Conservation (phyloP, 306 rosid genomes). For the Cucurbita moschata region DNA sequence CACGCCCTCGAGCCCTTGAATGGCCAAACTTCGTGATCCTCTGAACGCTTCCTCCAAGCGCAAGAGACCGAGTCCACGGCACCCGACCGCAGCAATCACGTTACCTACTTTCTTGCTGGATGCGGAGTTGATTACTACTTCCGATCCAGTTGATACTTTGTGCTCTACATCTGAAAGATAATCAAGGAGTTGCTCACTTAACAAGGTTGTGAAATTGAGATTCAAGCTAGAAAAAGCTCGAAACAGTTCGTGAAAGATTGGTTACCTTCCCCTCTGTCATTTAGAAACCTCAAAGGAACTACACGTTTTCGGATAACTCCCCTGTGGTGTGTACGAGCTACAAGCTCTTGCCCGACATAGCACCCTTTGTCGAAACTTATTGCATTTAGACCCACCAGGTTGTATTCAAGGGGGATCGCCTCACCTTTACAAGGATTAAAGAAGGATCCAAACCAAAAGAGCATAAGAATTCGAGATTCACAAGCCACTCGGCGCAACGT, state of each 20-base stretch:
- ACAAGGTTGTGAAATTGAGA: not conserved
- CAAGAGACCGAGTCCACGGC: conserved; percentile 64
- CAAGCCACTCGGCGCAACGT: not conserved
- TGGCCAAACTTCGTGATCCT: conserved; percentile 27
- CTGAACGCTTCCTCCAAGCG: conserved; percentile 55
- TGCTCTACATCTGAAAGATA: conserved; percentile 34
- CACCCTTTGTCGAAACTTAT: conserved; percentile 95
- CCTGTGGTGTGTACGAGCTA: conserved; percentile 81
- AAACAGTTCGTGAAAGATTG: not conserved
- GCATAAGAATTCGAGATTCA: not conserved
- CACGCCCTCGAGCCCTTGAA: conserved; percentile 43
- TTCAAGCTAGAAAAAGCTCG: not conserved
- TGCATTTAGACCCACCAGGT: conserved; percentile 76
- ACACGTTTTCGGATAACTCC: conserved; percentile 79
- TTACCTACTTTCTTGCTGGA: conserved; percentile 52
- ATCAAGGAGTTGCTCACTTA: not conserved
- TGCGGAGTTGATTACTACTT: conserved; percentile 33
- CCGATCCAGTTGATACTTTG: conserved; percentile 43
- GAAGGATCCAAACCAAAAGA: not conserved
- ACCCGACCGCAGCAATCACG: conserved; percentile 50
- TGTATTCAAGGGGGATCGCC: conserved; percentile 85
- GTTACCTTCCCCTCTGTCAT: conserved; percentile 48
- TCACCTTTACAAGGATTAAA: conserved; percentile 36
- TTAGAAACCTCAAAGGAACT: conserved; percentile 51
- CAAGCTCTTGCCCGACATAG: conserved; percentile 81